These are phyloP conservation scores for Bjerkandera adusta DNA, from an alignment of 1,284 basidiomycete species.

Conservation along the genomic window DNA sequence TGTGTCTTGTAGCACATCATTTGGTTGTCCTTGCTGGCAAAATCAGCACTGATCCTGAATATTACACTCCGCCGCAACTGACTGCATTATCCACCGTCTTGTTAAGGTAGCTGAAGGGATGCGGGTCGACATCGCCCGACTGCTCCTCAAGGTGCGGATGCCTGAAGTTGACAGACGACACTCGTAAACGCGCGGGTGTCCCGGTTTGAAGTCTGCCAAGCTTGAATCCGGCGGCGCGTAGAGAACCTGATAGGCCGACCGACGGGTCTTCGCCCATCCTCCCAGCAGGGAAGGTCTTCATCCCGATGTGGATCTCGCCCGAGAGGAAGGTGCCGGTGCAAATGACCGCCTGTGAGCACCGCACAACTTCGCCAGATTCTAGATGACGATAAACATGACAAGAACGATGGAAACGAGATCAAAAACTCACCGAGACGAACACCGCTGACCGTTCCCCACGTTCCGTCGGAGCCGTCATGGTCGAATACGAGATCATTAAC, in stretches of 20 bases:
- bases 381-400: conserved; percentile 12
- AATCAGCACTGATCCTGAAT: conserved; percentile 1
- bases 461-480: conserved; percentile 33
- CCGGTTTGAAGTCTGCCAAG: conserved; percentile 87
- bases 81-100: conserved; percentile 40
- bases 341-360: conserved; percentile 79
- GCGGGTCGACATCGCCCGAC: conserved; percentile 56
- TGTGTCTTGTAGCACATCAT: conserved; percentile 71
- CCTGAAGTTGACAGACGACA: conserved; percentile 67
- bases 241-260: conserved; percentile 71
- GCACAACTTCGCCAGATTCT: conserved; percentile 77
- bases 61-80: conserved; percentile 9
- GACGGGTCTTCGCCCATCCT: conserved; percentile 76
- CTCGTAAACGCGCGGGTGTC: conserved; percentile 80
- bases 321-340: conserved; percentile 91
- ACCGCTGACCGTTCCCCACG: conserved; percentile 59
- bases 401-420: neutral
- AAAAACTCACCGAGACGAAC: conserved; percentile 61
- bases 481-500: conserved; percentile 81
- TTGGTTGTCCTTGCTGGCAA: conserved; percentile 57
- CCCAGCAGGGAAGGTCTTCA: conserved; percentile 81
- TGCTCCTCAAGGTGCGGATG: conserved; percentile 48
- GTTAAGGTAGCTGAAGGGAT: conserved; percentile 55
- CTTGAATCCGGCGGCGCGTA: conserved; percentile 73
- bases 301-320: conserved; percentile 86